phyloP scores from a whole-genome alignment of 352 stramenopile species.

The Thraustotheca clavata region DNA sequence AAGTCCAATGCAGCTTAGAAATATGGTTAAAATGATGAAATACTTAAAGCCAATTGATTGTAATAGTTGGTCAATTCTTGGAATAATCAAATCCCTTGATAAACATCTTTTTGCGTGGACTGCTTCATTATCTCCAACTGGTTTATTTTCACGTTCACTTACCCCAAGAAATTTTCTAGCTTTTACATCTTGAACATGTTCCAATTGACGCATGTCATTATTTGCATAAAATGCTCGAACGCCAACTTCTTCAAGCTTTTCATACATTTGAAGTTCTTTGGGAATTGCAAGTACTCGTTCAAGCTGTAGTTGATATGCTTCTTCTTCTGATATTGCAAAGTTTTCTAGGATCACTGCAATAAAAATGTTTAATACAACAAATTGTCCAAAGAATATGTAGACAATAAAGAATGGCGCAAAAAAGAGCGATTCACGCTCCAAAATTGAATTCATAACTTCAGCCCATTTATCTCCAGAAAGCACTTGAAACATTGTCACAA shows the following conservation, averaged over 20 bases:
- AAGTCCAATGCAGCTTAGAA: conserved; percentile 58
- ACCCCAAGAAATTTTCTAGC: conserved; percentile 66
- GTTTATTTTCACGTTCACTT: background rate
- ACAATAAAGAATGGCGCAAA: conserved; percentile 31
- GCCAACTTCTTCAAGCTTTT: conserved; percentile 71
- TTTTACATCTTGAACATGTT: conserved; percentile 76
- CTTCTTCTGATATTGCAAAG: conserved; percentile 65
- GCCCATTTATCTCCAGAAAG: conserved; percentile 75
- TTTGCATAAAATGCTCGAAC: conserved; percentile 43
- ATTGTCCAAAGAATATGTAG: conserved; percentile 41
- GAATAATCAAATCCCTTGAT: background rate
- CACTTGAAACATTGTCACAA: conserved; percentile 68
- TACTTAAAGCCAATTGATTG: background rate
- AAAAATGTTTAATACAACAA: conserved; percentile 51
- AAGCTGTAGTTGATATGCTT: conserved; percentile 75
- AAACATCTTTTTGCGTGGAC: too few relatives aligned
- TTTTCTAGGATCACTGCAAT: conserved; percentile 78
- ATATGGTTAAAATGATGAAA: conserved; percentile 36
- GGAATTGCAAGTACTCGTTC: conserved; percentile 74
- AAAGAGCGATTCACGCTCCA: background rate
- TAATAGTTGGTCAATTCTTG: background rate
- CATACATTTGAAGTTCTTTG: conserved; percentile 73
- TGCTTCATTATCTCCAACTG: background rate
- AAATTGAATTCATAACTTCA: background rate
- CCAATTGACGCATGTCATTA: conserved; percentile 64